phyloP scores from a whole-genome alignment of 345 rosid species.

The Acer campestre region DNA sequence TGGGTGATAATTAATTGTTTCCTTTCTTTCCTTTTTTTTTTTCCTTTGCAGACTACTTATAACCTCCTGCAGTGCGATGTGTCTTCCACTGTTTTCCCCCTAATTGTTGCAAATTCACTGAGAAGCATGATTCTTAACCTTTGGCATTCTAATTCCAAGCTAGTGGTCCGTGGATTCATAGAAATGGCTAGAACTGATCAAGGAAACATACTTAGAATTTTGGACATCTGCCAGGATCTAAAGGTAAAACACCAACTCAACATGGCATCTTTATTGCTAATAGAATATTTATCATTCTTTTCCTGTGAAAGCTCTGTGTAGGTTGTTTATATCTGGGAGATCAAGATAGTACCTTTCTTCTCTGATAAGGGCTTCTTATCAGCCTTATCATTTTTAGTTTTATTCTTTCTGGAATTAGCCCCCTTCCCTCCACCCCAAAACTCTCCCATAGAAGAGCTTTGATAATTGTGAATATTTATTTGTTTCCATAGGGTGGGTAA shows the following conservation, averaged over 20 bases:
- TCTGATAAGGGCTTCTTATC: background rate
- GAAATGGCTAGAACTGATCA: conserved; percentile 6
- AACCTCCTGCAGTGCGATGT: conserved; percentile 37
- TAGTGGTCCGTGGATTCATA: conserved; percentile 35
- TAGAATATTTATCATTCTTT: background rate
- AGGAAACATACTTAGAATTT: conserved; percentile 11
- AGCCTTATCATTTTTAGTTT: background rate
- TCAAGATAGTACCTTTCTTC: background rate
- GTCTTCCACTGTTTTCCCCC: conserved; percentile 26
- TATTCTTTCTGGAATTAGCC: background rate
- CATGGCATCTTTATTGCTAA: background rate
- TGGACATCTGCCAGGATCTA: conserved; percentile 37
- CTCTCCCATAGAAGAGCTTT: background rate
- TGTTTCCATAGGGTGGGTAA: no score
- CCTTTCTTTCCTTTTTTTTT: background rate
- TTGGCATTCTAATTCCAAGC: conserved; percentile 35
- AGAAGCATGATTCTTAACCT: conserved; percentile 32
- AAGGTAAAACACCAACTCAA: conserved; percentile 27
- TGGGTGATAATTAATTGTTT: background rate
- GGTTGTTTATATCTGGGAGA: background rate
- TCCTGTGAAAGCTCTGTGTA: background rate
- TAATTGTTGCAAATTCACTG: conserved; percentile 23
- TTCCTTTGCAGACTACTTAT: conserved; percentile 40
- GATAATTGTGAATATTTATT: background rate
- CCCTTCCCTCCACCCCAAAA: no score